phyloP scores from a whole-genome alignment of 2,329 filamentous ascomycete species.

The Fusarium tricinctum region DNA sequence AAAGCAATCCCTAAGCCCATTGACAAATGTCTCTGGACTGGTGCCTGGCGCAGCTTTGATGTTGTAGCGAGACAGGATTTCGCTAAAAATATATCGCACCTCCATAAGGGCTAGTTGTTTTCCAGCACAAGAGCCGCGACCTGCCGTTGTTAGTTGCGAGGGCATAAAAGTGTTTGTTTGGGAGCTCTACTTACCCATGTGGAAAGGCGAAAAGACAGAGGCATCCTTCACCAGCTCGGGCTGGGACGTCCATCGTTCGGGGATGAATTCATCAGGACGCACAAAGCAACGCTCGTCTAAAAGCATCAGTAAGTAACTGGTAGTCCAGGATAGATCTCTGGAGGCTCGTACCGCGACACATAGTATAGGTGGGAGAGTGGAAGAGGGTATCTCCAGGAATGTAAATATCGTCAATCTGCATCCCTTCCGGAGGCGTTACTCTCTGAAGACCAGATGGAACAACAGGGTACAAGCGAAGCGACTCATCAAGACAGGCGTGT shows the following conservation, averaged over 20 bases:
- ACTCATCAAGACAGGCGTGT: conserved; percentile 39
- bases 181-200: conserved; percentile 10
- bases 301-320: rapidly evolving
- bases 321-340: neutral
- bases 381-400: conserved; percentile 19
- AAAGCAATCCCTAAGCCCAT: conserved; percentile 29
- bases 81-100: conserved; percentile 26
- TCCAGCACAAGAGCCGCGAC: conserved; percentile 35
- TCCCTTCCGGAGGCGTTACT: conserved; percentile 16
- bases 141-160: neutral
- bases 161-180: rapidly evolving
- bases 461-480: conserved; percentile 33
- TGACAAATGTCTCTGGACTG: neutral
- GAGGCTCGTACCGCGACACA: conserved; percentile 23
- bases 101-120: conserved; percentile 42
- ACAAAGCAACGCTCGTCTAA: conserved; percentile 32
- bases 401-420: conserved; percentile 13
- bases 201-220: conserved; percentile 28
- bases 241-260: conserved; percentile 34
- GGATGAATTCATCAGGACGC: conserved; percentile 30
- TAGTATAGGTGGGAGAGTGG: conserved; percentile 9
- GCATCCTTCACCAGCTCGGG: conserved; percentile 26
- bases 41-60: conserved; percentile 5
- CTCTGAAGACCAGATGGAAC: conserved; percentile 22
- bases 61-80: conserved; percentile 28